phyloP scores from a whole-genome alignment of 73 alveolate genomes.

The Effrenium voratum region DNA sequence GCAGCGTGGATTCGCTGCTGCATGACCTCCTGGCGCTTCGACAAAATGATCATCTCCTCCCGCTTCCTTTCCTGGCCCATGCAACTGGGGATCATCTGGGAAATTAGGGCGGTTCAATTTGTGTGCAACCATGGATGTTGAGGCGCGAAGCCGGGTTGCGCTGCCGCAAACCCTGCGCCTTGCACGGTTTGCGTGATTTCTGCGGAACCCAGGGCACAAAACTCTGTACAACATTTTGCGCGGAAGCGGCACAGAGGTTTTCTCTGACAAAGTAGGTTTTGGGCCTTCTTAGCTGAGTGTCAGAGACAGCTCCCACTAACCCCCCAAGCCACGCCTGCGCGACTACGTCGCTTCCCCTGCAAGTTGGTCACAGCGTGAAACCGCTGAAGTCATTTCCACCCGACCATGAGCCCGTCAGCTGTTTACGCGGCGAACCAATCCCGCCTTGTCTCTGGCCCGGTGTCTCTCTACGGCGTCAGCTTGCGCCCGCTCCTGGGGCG shows the following conservation, averaged over 20 bases:
- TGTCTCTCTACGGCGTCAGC: slow-evolving; percentile 79
- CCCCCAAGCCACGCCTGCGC: background rate
- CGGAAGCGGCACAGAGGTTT: background rate
- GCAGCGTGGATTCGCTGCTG: slow-evolving; percentile 81
- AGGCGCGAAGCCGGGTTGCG: background rate
- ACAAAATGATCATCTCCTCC: slow-evolving; percentile 78
- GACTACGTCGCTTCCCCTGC: background rate
- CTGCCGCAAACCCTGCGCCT: too few relatives aligned
- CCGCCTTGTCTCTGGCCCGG: slow-evolving; percentile 80
- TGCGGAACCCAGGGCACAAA: background rate
- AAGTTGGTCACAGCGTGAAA: background rate
- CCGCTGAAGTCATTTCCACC: background rate
- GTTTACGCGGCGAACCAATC: background rate
- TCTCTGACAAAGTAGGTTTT: background rate
- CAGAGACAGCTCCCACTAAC: background rate
- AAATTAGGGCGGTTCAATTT: background rate
- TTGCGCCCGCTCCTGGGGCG: slow-evolving; percentile 66
- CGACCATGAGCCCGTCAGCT: background rate
- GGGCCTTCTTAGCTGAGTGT: background rate
- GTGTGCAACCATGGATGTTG: background rate
- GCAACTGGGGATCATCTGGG: background rate
- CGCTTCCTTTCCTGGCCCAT: slow-evolving; percentile 65
- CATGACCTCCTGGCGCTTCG: slow-evolving; percentile 79
- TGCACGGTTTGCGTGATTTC: too few relatives aligned
- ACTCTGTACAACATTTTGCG: background rate